These are phyloP conservation scores for Botryotinia globosa DNA, from an alignment of 2,329 filamentous ascomycete species.

Conservation along the genomic window DNA sequence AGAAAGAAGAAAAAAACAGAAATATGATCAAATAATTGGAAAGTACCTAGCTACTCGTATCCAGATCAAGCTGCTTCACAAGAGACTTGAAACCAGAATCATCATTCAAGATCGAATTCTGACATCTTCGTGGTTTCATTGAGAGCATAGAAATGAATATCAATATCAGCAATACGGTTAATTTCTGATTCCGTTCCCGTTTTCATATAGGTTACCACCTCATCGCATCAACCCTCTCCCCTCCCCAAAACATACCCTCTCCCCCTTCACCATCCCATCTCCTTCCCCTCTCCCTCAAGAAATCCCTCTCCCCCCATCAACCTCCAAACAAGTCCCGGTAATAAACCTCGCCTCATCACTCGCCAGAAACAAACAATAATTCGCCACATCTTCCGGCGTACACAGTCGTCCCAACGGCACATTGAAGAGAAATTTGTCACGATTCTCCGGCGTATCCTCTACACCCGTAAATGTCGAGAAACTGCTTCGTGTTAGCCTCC, in stretches of 20 bases:
- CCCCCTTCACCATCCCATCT: too few relatives aligned
- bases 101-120: neutral
- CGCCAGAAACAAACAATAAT: slow-evolving; percentile 66
- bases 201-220: too few relatives aligned
- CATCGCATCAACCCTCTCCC: too few relatives aligned
- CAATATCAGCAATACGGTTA: neutral
- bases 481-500: slow-evolving; percentile 19
- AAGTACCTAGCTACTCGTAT: neutral
- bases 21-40: neutral
- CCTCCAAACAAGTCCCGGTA: slow-evolving; percentile 67
- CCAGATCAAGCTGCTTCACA: neutral
- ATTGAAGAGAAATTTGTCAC: slow-evolving; percentile 52
- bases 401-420: slow-evolving; percentile 55
- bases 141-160: neutral
- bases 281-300: slow-evolving; percentile 16
- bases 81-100: neutral
- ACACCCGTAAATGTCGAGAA: slow-evolving; percentile 54
- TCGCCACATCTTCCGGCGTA: slow-evolving; percentile 65
- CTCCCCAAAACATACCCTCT: neutral
- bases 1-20: neutral
- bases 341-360: slow-evolving; percentile 71
- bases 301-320: slow-evolving; percentile 53
- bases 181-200: neutral
- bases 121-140: neutral
- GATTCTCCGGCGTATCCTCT: slow-evolving; percentile 60